Evolutionary conservation across 768 basidiomycete species (phyloP), one percentile per base, ranked within the genome.

Genomic region (Kwoniella heveanensis): DNA sequence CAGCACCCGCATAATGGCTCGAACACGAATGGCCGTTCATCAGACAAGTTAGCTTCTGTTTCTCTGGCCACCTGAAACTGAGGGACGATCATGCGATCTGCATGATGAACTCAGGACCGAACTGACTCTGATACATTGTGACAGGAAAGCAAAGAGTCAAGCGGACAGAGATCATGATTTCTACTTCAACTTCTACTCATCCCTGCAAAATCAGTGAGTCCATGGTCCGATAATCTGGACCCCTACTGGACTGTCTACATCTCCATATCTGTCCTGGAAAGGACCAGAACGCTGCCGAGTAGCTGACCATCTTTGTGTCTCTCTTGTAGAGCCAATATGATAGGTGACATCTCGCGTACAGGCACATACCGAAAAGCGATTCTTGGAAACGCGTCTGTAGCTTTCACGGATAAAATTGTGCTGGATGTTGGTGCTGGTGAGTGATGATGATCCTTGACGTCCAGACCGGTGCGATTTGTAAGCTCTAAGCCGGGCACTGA

Each of bases 251-350:
- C 30, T 26, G 32, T 22, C 27, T 56, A 7, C 17, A 44, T 44
- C 39, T 17, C 15, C 39, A 13, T 13, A 13, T 36, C 8, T 17
- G 10, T 44, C 15, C 10, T 10, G 39, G 10, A 44, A 17, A 19
- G 39, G 39, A 10, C 8, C 10, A 44, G 17, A 3, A 9, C 4
- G 39, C 39, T 44, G 15, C 9, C 17, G 17, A 19, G 17, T 3
- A 19, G 8, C 19, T 36, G 1, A n/a, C n/a, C n/a, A n/a, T n/a
- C n/a, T n/a, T n/a, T n/a, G n/a, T n/a, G n/a, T n/a, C n/a, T n/a
- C n/a, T n/a, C n/a, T n/a, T n/a, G n/a, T 26, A 77, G 75, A 30
- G 78, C 78, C 10, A 79, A 79, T 52, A 79, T 79, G 78, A 77
- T 79, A 26, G 71, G 71, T 2, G 78, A 79, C 65, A 70, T 74